Base-by-base conservation (phyloP, 2,329 filamentous ascomycete species). In the Pleomassaria siparia region DNA sequence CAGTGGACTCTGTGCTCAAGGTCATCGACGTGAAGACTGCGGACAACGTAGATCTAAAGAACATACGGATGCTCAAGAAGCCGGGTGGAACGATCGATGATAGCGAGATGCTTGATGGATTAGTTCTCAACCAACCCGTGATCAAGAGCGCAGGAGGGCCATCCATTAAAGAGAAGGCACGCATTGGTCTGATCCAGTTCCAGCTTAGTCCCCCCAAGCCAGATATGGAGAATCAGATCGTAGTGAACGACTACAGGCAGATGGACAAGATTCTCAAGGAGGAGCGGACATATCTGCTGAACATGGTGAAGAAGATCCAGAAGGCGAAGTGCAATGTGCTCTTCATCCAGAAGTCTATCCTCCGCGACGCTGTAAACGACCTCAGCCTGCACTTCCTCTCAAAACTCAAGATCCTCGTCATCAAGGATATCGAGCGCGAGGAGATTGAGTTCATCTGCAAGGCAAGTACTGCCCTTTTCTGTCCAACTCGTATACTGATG, bases 221-320 rank as follows among this genome's bases (percentile, higher is more conserved):
- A 60, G 94, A 99, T 73, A 99, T 99, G 94, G 94, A 99, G 79
- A 99, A 99, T 77, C 94, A 95, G 68, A 97, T 99, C 56, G 87
- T 95, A 25, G 94, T 99, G 67, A 99, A 99, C 74, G 94, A 99
- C 78, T 99, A 99, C 81, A 84, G 94, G 68, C 94, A 99, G 73
- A 99, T 99, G 94, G 94, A 99, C 80, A 99, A 97, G 82, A 99
- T 99, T 59, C 83, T 99, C 62, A 99, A 99, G 78, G 94, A 99
- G 77, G 94, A 99, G 79, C 89, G 94, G 60, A 89, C 94, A 61
- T 99, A 99, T 75, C 84, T 99, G 56, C 83, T 99, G 49, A 97
- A 97, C 80, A 89, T 99, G 84, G 91, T 95, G 70, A 97, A 99
- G 84, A 99, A 97, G 82, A 99, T 99, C 75, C 96, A 97, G 79